phyloP scores from a whole-genome alignment of 108 stramenopile species.

The Fistulifera pelliculosa region DNA sequence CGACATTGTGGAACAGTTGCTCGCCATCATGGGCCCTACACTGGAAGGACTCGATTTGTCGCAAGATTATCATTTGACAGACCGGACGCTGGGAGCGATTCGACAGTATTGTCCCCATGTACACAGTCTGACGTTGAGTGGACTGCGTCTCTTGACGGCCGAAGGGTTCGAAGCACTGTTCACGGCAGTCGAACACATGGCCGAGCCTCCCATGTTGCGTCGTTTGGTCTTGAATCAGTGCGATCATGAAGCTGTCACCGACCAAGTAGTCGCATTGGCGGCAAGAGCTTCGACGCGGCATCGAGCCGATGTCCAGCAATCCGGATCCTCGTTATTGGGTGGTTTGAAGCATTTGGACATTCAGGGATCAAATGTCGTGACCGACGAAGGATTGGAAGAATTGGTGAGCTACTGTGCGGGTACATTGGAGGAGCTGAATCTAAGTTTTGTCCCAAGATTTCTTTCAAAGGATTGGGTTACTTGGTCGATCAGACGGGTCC shows the following conservation, averaged over 20 bases:
- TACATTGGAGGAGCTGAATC: conserved; percentile 50
- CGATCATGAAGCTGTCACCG: conserved; percentile 59
- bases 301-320: conserved; percentile 9
- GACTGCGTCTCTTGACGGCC: conserved; percentile 45
- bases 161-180: conserved; percentile 67
- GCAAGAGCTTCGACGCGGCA: conserved; percentile 29
- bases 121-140: conserved; percentile 41
- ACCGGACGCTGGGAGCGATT: conserved; percentile 53
- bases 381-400: conserved; percentile 49
- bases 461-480: conserved; percentile 73
- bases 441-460: conserved; percentile 62
- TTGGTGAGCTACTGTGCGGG: conserved; percentile 44
- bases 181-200: conserved; percentile 43
- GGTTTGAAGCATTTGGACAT: conserved; percentile 35
- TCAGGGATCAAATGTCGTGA: conserved; percentile 30
- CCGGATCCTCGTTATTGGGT: conserved; percentile 9
- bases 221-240: conserved; percentile 44
- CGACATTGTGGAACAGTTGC: conserved; percentile 33
- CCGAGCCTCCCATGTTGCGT: conserved; percentile 47
- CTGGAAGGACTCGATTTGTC: conserved; percentile 59
- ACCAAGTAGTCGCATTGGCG: conserved; percentile 46
- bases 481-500: conserved; percentile 43
- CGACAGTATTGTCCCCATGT: conserved; percentile 47
- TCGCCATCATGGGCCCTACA: conserved; percentile 24
- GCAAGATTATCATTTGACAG: conserved; percentile 49